Evolutionary conservation across 2,329 filamentous ascomycete species (phyloP).

Genomic region (Ophiostoma sp.): DNA sequence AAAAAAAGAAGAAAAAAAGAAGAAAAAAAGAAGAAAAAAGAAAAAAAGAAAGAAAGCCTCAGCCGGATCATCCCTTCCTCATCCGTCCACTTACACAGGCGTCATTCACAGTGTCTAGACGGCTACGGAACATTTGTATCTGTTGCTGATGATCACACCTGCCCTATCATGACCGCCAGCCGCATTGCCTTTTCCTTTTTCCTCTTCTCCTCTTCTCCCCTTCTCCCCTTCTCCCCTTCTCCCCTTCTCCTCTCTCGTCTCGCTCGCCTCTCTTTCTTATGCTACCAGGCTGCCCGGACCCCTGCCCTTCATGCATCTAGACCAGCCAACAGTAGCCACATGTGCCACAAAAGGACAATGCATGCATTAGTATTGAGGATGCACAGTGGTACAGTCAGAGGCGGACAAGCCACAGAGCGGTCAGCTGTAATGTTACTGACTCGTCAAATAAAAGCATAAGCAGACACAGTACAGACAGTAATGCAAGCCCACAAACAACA

Average conservation of each 20-base stretch:
- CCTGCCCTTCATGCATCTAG: no score
- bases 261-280: no score
- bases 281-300: no score
- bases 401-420: background rate
- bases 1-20: background rate
- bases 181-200: background rate
- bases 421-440: background rate
- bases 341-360: slow-evolving; percentile 3
- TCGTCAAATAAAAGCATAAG: no score
- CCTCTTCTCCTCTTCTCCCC: background rate
- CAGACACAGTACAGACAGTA: no score
- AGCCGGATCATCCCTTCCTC: background rate
- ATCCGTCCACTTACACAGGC: slow-evolving; percentile 2
- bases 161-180: slow-evolving; percentile 11
- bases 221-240: background rate
- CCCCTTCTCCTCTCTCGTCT: background rate
- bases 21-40: background rate
- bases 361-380: background rate
- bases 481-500: no score
- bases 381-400: background rate
- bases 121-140: background rate
- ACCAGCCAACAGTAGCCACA: background rate
- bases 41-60: background rate
- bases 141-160: background rate
- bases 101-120: background rate